These are phyloP conservation scores for Colletotrichum brevisporum DNA, from an alignment of 2,329 filamentous ascomycete species.

Conservation along the genomic window DNA sequence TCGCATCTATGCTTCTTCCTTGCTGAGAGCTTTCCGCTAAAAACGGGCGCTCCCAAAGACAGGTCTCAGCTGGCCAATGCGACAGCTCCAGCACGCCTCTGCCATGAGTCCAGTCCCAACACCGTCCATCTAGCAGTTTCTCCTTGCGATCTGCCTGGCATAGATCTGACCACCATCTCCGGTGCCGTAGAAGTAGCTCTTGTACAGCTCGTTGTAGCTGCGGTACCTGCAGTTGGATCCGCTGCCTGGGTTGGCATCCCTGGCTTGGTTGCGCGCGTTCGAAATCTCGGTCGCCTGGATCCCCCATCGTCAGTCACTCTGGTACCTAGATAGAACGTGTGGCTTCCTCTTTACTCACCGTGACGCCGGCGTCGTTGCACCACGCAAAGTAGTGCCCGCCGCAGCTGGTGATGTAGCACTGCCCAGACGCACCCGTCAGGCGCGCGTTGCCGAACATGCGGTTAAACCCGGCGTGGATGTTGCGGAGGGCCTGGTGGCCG, in stretches of 20 bases:
- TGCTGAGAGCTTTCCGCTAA: too few species aligned
- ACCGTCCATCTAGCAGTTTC: neutral
- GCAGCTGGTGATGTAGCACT: constrained; percentile 2
- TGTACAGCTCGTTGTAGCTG: neutral
- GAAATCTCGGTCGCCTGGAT: neutral
- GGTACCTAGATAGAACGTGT: too few species aligned
- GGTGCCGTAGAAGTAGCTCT: neutral
- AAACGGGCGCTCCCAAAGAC: too few species aligned
- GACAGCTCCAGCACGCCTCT: too few species aligned
- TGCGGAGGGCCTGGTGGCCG: neutral
- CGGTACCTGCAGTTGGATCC: neutral
- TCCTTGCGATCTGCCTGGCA: neutral
- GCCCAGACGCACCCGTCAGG: neutral
- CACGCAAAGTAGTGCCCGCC: neutral
- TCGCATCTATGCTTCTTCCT: too few species aligned
- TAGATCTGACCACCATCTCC: neutral
- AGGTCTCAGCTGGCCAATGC: too few species aligned
- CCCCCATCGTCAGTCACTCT: neutral
- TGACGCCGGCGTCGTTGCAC: neutral
- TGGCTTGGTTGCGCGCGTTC: neutral
- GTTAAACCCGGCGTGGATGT: constrained; percentile 6
- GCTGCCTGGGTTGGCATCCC: neutral
- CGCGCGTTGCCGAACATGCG: neutral
- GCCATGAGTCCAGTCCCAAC: too few species aligned
- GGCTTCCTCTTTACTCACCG: neutral